Base-by-base conservation (phyloP, 305 asterid genomes). In the Withania somnifera region DNA sequence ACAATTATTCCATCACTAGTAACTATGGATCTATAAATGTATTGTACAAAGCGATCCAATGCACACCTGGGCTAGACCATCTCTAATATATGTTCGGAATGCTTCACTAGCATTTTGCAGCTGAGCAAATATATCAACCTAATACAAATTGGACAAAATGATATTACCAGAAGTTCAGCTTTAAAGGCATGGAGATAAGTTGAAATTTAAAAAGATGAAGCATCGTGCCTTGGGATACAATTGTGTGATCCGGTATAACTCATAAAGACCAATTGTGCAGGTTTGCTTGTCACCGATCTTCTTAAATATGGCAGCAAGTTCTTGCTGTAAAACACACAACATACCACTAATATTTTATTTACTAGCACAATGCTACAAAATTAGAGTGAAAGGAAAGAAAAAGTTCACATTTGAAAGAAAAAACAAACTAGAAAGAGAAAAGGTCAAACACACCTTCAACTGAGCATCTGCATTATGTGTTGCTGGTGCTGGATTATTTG, bases 271-370 rank as follows among this genome's bases (percentile, higher is more conserved):
- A 84, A 97, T 95, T 40, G 97, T 91, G 90, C 99, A 93, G 11
- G 99, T 97, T 88, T 97, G 98, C 92, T 95, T 97, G 90, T 97
- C 99, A 78, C 98, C 99, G 82, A 97, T 97, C 91, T 97, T 97
- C 91, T 97, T 97, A 81, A 95, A 95, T 83, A 97, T 93, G 82
- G 99, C 99, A 83, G 98, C 99, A 87, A 97, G 82, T 86, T 97
- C 99, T 92, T 97, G 99, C 99, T 97, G 97, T 83, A 66, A 83
- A 24, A 84, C 68, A 84, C 82, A 88, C 67, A 83, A 75, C 79
- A 38, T 24, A 78, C 15, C 26, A 67, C 26, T 77, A 32, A 38
- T n/a, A 47, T 13, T 11, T 79, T 28, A 45, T 50, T 57, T 17
- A 22, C 42, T 5, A 50, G 79, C 47, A 47, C 24, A 15, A 47